Evolutionary conservation across 805 yeast species (phyloP).

Genomic region (Pichia nakasei): DNA sequence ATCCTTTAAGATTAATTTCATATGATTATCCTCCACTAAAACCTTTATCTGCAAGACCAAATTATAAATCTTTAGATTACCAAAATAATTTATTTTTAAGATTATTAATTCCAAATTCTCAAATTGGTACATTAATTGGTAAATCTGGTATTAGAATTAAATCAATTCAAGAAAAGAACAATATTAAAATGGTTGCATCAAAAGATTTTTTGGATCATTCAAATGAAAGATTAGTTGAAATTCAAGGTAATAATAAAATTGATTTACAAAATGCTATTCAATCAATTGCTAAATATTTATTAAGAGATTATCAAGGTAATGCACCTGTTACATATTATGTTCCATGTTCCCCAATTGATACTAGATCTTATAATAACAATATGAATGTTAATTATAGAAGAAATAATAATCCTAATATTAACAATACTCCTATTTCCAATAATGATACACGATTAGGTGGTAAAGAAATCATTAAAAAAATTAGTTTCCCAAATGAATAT

Average conservation of each 20-base stretch:
- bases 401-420: not conserved
- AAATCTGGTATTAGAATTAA: constrained; percentile 75
- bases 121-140: constrained; percentile 85
- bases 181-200: constrained; percentile 79
- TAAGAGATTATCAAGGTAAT: constrained; percentile 65
- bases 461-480: constrained; percentile 31
- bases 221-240: constrained; percentile 77
- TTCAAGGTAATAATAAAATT: constrained; percentile 63
- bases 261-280: constrained; percentile 49
- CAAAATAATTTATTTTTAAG: constrained; percentile 52
- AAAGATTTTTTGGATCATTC: constrained; percentile 75
- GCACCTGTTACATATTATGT: constrained; percentile 57
- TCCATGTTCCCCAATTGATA: constrained; percentile 31
- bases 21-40: constrained; percentile 53
- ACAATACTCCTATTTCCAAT: not conserved
- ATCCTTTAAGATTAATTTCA: constrained; percentile 25
- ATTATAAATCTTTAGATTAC: constrained; percentile 42
- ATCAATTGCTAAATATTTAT: constrained; percentile 58
- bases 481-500: constrained; percentile 65
- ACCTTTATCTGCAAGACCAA: constrained; percentile 45
- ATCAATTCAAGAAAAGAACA: constrained; percentile 57
- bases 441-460: constrained; percentile 13
- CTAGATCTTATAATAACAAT: not conserved
- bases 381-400: constrained; percentile 7
- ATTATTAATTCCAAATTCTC: constrained; percentile 70